phyloP scores from a whole-genome alignment of 345 rosid species.

The Noccaea bulbosa region DNA sequence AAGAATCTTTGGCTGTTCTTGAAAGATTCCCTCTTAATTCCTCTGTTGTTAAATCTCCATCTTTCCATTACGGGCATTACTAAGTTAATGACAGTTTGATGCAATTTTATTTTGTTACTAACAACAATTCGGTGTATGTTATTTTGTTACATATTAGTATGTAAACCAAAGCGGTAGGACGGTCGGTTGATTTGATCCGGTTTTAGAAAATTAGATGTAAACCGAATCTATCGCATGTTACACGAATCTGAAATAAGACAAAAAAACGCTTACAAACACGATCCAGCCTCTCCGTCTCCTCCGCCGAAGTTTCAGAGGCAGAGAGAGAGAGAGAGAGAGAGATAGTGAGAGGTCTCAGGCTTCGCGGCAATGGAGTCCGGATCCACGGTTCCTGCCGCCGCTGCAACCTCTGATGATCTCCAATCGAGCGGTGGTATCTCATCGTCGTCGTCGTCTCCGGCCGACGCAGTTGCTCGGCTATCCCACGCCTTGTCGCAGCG shows the following conservation, averaged over 20 bases:
- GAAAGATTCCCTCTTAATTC: constrained; percentile 58
- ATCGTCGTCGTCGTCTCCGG: constrained; percentile 48
- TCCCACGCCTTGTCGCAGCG: constrained; percentile 47
- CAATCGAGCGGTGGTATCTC: constrained; percentile 35
- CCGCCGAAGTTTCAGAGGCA: constrained; percentile 22
- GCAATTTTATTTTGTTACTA: no score
- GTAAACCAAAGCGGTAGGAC: neutral
- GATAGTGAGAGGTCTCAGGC: constrained; percentile 2
- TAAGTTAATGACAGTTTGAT: neutral
- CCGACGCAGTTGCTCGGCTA: constrained; percentile 44
- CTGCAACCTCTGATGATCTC: neutral
- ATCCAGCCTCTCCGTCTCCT: constrained; percentile 28
- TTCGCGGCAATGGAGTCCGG: constrained; percentile 50
- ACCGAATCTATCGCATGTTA: constrained; percentile 16
- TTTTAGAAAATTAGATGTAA: neutral
- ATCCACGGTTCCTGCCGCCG: constrained; percentile 22
- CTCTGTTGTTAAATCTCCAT: constrained; percentile 40
- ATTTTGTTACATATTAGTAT: no score
- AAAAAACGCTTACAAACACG: neutral
- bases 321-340: constrained; percentile 13
- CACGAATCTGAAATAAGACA: neutral
- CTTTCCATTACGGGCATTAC: constrained; percentile 45
- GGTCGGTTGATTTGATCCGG: constrained; percentile 7
- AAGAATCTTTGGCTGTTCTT: constrained; percentile 70
- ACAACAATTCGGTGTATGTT: no score